Evolutionary conservation across 75 land plant genomes (phyloP).

Genomic region (Ceratopteris richardii): DNA sequence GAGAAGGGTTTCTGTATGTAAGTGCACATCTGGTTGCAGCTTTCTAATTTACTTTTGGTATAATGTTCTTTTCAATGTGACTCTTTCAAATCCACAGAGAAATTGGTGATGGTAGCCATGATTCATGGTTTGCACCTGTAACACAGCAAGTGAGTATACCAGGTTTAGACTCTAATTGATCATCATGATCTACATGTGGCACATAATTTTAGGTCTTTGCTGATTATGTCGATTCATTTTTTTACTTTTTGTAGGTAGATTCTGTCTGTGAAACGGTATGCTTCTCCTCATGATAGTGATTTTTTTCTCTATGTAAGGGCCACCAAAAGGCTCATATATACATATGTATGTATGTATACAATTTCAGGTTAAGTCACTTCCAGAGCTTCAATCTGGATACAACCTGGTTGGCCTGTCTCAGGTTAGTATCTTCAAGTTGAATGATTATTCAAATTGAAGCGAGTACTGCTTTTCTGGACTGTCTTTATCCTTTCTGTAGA

Average conservation of each 20-base stretch:
- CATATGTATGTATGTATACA: not conserved
- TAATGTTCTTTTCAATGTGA: slow-evolving; percentile 3
- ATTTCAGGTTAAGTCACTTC: slow-evolving; percentile 68
- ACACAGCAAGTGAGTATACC: slow-evolving; percentile 49
- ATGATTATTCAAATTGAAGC: not conserved
- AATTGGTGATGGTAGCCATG: slow-evolving; percentile 76
- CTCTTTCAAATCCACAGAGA: slow-evolving; percentile 35
- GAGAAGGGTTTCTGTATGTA: slow-evolving; percentile 76
- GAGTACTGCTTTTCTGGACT: no score
- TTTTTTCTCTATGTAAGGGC: not conserved
- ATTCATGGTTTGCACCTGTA: slow-evolving; percentile 79
- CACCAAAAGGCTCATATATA: not conserved
- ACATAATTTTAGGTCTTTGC: slow-evolving; percentile 4
- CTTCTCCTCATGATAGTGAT: not conserved
- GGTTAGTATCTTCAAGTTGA: slow-evolving; percentile 23
- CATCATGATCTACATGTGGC: no score
- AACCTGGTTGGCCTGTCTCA: slow-evolving; percentile 93
- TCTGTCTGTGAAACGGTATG: slow-evolving; percentile 48
- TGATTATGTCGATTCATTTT: not conserved
- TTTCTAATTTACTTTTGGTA: not conserved
- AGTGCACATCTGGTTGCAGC: slow-evolving; percentile 8
- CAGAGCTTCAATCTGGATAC: slow-evolving; percentile 64
- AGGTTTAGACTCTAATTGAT: slow-evolving; percentile 8
- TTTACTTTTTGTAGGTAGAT: slow-evolving; percentile 29
- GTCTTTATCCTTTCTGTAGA: no score